These are phyloP conservation scores for Podila horticola DNA, from an alignment of 192 early-diverging fungal genomes.

Conservation along the genomic window DNA sequence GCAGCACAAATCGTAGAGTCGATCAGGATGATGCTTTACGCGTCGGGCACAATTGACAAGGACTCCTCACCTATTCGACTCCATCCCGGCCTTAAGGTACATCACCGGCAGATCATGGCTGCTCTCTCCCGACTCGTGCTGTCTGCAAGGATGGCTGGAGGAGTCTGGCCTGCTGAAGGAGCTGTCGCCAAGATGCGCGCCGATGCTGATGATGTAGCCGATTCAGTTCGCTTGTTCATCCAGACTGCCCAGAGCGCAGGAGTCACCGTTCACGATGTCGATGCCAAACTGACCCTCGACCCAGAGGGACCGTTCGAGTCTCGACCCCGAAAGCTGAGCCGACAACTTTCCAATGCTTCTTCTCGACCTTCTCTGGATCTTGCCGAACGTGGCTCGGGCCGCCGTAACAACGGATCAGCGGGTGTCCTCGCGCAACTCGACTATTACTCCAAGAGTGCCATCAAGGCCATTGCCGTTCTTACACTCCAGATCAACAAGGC, in stretches of 20 bases:
- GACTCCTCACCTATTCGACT: slow-evolving; percentile 73
- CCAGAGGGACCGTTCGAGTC: slow-evolving; percentile 23
- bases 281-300: slow-evolving; percentile 54
- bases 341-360: slow-evolving; percentile 23
- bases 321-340: slow-evolving; percentile 20
- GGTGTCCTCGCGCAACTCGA: slow-evolving; percentile 44
- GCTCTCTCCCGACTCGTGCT: slow-evolving; percentile 86
- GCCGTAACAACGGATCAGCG: neutral
- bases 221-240: slow-evolving; percentile 79
- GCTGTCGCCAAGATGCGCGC: slow-evolving; percentile 78
- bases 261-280: slow-evolving; percentile 50
- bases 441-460: slow-evolving; percentile 44
- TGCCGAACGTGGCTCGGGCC: neutral
- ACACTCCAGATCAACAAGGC: slow-evolving; percentile 34
- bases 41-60: slow-evolving; percentile 78
- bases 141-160: slow-evolving; percentile 81
- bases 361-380: slow-evolving; percentile 6
- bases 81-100: slow-evolving; percentile 70
- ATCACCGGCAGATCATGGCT: slow-evolving; percentile 83
- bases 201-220: slow-evolving; percentile 80
- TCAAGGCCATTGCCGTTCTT: slow-evolving; percentile 32
- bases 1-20: slow-evolving; percentile 70
- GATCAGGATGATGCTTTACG: slow-evolving; percentile 85
- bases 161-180: slow-evolving; percentile 93
- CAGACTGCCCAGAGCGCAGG: slow-evolving; percentile 48